Evolutionary conservation across 139 green algal species (phyloP), one percentile per base, ranked within the genome.

Genomic region (Trebouxia sp.): DNA sequence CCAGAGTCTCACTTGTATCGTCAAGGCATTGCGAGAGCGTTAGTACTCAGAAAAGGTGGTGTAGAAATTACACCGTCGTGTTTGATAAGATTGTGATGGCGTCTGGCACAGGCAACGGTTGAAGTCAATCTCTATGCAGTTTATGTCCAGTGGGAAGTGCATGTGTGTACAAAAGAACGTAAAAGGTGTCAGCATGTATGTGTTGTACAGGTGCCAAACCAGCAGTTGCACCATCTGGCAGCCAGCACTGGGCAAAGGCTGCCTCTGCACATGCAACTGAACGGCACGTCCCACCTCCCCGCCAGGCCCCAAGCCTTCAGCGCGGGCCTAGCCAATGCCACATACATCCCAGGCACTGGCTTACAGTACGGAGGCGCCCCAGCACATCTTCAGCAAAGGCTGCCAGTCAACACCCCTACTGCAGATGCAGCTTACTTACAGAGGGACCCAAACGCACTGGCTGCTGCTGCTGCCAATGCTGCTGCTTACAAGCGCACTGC

Each of bases 391-490:
- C 62, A 72, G 32, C 62, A 72, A 30, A 28, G 62, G 32, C 32
- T 35, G 43, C 6, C 62, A 12, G 11, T 45, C 35, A 32, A 32
- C 32, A 42, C 24, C 15, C 62, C 24, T 30, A 35, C 35, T 45
- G 8, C 35, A 30, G 62, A 72, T 72, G 62, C 35, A 1, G 1
- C 69, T 24, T 51, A 56, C 39, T 0, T 53, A 4, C 69, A 77
- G 39, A 32, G 55, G 26, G 69, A 51, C 11, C 38, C 17, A 32
- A 75, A 50, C 38, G 37, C 42, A 38, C 69, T 28, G 35, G 69
- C 65, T 30, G 37, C 42, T 51, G 69, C 69, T 28, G 69, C 69
- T 37, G 69, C 69, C n/a, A 51, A 77, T 56, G 69, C 69, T 41
- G 69, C 69, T 20, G 26, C 39, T 20, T 53, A 56, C 26, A 77